Percentiles rank a stretch among this genome's conserved stretches.
Conservation (phyloP, 1,139 yeast genomes). For the Sugiyamaella japonica region DNA sequence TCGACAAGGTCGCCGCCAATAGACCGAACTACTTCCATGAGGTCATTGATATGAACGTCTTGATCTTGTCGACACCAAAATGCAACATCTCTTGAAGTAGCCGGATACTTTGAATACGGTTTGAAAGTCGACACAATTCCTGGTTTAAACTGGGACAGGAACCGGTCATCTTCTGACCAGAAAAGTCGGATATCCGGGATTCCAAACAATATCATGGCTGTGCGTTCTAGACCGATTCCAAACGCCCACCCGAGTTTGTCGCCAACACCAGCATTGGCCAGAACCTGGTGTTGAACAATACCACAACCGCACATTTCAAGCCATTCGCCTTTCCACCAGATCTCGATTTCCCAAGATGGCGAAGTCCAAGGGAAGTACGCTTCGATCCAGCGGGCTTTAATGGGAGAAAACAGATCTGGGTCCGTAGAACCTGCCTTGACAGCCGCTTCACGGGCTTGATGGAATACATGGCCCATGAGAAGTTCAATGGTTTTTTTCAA, state of each 20-base stretch:
- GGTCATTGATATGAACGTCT: slow-evolving; percentile 76
- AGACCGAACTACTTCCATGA: slow-evolving; percentile 85
- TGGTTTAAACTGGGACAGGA: slow-evolving; percentile 65
- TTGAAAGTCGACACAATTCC: slow-evolving; percentile 70
- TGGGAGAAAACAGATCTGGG: slow-evolving; percentile 67
- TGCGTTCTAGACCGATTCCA: slow-evolving; percentile 92
- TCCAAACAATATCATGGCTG: slow-evolving; percentile 93
- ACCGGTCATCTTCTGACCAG: slow-evolving; percentile 86
- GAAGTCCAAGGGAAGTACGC: slow-evolving; percentile 98
- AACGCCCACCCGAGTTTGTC: slow-evolving; percentile 91
- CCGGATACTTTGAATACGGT: slow-evolving; percentile 91
- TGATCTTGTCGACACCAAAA: slow-evolving; percentile 63
- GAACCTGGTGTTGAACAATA: slow-evolving; percentile 74
- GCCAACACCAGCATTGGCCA: slow-evolving; percentile 66
- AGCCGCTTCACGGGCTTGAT: slow-evolving; percentile 69
- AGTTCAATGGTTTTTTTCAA: slow-evolving; percentile 83
- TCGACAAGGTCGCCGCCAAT: slow-evolving; percentile 89
- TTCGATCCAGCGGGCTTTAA: slow-evolving; percentile 91
- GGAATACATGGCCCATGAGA: slow-evolving; percentile 79
- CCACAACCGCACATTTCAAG: slow-evolving; percentile 98
- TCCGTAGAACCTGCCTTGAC: slow-evolving; percentile 62
- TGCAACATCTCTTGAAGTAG: slow-evolving; percentile 81
- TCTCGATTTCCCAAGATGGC: slow-evolving; percentile 98
- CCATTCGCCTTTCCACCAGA: slow-evolving; percentile 99
- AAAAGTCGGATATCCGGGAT: slow-evolving; percentile 92